Evolutionary conservation across 225 moss, liverwort and hornwort species (phyloP).

Genomic region (Physcomitrellopsis africana): DNA sequence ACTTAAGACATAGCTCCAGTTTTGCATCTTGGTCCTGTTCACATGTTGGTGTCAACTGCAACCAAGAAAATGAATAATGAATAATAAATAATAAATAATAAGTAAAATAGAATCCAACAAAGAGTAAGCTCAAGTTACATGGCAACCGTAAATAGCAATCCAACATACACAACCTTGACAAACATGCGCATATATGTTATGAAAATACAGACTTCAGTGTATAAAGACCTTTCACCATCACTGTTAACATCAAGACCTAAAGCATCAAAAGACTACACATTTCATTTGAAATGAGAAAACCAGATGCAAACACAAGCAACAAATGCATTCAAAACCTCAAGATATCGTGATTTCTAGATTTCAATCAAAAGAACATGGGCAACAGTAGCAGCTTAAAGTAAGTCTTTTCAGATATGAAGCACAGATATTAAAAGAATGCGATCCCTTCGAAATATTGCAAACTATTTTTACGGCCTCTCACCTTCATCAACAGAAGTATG

Average conservation of each 20-base stretch:
- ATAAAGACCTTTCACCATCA: slow-evolving; percentile 3
- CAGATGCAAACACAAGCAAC: slow-evolving; percentile 10
- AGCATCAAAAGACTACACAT: slow-evolving; percentile 17
- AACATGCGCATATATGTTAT: not conserved
- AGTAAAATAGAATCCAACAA: slow-evolving; percentile 23
- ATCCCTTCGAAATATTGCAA: not conserved
- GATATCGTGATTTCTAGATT: slow-evolving; percentile 2
- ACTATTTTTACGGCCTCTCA: slow-evolving; percentile 27
- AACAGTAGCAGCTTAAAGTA: slow-evolving; percentile 1
- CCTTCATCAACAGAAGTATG: slow-evolving; percentile 79
- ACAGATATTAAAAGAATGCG: not conserved
- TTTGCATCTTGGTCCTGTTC: slow-evolving; percentile 82
- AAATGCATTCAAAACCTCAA: slow-evolving; percentile 4
- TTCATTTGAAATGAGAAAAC: not conserved
- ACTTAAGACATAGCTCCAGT: slow-evolving; percentile 73
- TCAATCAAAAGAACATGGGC: not conserved
- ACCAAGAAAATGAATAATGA: slow-evolving; percentile 4
- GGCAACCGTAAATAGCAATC: not conserved
- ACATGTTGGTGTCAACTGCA: slow-evolving; percentile 70
- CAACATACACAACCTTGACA: not conserved
- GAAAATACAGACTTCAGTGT: not conserved
- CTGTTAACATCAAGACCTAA: slow-evolving; percentile 3
- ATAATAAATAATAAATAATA: too few relatives aligned
- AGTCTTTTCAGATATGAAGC: not conserved
- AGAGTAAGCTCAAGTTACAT: slow-evolving; percentile 26